These are phyloP conservation scores for Benincasa hispida DNA, from an alignment of 306 rosid species.

Conservation along the genomic window DNA sequence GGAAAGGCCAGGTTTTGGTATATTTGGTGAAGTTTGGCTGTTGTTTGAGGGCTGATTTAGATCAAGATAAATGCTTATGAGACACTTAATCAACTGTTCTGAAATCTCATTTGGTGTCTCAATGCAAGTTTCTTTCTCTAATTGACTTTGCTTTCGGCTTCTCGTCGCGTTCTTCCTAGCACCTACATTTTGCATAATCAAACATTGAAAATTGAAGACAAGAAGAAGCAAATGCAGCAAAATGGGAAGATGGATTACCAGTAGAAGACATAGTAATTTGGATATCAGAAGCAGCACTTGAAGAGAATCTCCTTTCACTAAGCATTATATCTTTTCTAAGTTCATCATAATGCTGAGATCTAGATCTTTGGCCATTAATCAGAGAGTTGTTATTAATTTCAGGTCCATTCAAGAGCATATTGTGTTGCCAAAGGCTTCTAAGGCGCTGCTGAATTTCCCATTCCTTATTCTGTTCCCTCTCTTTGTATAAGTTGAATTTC, in stretches of 20 bases:
- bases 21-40: conserved; percentile 44
- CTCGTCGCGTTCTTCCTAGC: conserved; percentile 39
- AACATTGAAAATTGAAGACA: background rate
- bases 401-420: conserved; percentile 18
- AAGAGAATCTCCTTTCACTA: conserved; percentile 32
- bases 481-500: conserved; percentile 30
- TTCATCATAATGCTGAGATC: conserved; percentile 35
- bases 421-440: conserved; percentile 20
- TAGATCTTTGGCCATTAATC: conserved; percentile 19
- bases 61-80: conserved; percentile 58
- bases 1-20: conserved; percentile 46
- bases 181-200: conserved; percentile 14
- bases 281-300: conserved; percentile 41
- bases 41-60: conserved; percentile 42
- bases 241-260: conserved; percentile 22
- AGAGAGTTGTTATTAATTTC: conserved; percentile 17
- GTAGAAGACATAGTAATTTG: conserved; percentile 32
- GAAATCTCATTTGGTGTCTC: conserved; percentile 73
- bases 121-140: conserved; percentile 18
- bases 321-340: conserved; percentile 16
- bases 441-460: conserved; percentile 26
- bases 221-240: background rate
- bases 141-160: conserved; percentile 21
- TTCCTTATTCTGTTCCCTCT: conserved; percentile 38
- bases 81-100: conserved; percentile 59